phyloP scores from a whole-genome alignment of 192 early-diverging fungal genomes.

The Borealophlyctis nickersoniae region DNA sequence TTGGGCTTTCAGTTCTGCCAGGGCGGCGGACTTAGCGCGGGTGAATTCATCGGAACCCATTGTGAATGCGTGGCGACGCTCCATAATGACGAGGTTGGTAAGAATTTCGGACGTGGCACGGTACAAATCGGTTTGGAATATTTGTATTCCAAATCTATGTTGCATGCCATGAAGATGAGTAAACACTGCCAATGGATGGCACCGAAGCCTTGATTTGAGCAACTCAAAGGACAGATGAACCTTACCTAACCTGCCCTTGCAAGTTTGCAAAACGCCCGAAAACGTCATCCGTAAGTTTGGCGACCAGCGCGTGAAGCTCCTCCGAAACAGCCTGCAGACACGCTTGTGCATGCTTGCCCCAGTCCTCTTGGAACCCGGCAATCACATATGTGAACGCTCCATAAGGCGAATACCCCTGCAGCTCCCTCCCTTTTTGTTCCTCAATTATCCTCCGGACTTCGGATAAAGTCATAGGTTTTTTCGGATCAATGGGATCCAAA shows the following conservation, averaged over 20 bases:
- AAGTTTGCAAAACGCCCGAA: conserved; percentile 45
- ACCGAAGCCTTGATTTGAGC: too few species aligned
- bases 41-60: conserved; percentile 40
- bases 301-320: conserved; percentile 34
- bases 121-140: conserved; percentile 43
- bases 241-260: conserved; percentile 42
- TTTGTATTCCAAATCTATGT: conserved; percentile 41
- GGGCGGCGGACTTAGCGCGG: conserved; percentile 26
- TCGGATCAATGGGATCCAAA: too few species aligned
- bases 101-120: conserved; percentile 36
- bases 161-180: too few species aligned
- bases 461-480: conserved; percentile 24
- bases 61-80: conserved; percentile 41
- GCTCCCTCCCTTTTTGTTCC: conserved; percentile 40
- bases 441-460: conserved; percentile 41
- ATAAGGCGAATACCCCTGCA: conserved; percentile 44
- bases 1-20: conserved; percentile 33
- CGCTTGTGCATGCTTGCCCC: conserved; percentile 33
- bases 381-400: conserved; percentile 42
- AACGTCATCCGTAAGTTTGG: conserved; percentile 40
- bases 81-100: conserved; percentile 36
- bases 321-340: conserved; percentile 31
- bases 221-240: too few species aligned
- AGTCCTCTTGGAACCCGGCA: conserved; percentile 37
- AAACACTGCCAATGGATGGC: too few species aligned